These are phyloP conservation scores for Chaetomiaceae sp. DNA, from an alignment of 2,329 filamentous ascomycete genomes.

Conservation along the genomic window DNA sequence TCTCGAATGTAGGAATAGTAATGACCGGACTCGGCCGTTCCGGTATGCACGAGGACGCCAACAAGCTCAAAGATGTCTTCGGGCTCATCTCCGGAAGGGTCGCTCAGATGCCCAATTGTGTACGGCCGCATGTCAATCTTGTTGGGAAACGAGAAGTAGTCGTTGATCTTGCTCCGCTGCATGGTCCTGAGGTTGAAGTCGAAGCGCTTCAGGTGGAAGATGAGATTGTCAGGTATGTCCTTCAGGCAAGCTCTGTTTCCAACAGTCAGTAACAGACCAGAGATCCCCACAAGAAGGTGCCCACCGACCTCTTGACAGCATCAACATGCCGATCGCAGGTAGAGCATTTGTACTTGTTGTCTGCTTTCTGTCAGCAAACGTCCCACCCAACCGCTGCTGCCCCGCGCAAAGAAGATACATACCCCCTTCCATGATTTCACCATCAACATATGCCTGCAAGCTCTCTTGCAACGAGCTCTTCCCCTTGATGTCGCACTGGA, in stretches of 20 bases:
- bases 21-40: slow-evolving; percentile 88
- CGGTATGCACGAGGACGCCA: slow-evolving; percentile 89
- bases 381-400: not conserved
- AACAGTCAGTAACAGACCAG: slow-evolving; percentile 4
- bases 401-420: slow-evolving; percentile 26
- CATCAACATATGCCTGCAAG: slow-evolving; percentile 89
- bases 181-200: slow-evolving; percentile 75
- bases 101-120: slow-evolving; percentile 76
- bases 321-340: slow-evolving; percentile 84
- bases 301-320: slow-evolving; percentile 72
- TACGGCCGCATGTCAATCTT: slow-evolving; percentile 84
- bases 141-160: slow-evolving; percentile 82
- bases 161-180: slow-evolving; percentile 88
- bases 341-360: slow-evolving; percentile 98
- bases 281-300: not conserved
- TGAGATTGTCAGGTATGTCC: slow-evolving; percentile 86
- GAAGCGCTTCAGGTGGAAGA: slow-evolving; percentile 89
- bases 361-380: slow-evolving; percentile 38
- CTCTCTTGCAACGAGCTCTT: slow-evolving; percentile 81
- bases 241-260: slow-evolving; percentile 72
- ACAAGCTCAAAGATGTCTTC: slow-evolving; percentile 87
- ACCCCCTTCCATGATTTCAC: slow-evolving; percentile 92
- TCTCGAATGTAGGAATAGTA: slow-evolving; percentile 96
- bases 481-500: slow-evolving; percentile 94
- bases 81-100: slow-evolving; percentile 48